These are phyloP conservation scores for Tetrahymena elliotti DNA, from an alignment of 73 alveolate species.

Conservation along the genomic window DNA sequence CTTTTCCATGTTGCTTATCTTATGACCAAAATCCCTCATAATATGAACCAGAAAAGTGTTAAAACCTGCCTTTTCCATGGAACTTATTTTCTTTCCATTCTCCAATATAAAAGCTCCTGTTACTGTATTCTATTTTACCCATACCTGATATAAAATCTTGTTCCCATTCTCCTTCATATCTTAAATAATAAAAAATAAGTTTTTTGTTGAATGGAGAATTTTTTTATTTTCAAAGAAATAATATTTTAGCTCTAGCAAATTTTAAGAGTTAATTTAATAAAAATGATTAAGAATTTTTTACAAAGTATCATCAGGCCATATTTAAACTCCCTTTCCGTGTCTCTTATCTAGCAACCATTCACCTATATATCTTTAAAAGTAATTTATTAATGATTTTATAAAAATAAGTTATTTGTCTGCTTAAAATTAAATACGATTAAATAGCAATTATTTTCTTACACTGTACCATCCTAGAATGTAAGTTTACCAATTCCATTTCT, in stretches of 20 bases:
- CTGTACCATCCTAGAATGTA: neutral
- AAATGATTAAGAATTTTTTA: neutral
- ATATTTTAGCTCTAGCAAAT: no score
- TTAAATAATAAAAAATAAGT: neutral
- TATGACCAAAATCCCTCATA: neutral
- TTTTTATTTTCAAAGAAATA: no score
- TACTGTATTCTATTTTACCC: constrained; percentile 8
- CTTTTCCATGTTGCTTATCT: neutral
- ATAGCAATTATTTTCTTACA: neutral
- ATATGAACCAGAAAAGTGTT: neutral
- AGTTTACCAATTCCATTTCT: neutral
- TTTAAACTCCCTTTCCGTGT: neutral
- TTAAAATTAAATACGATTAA: no score
- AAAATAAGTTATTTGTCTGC: no score
- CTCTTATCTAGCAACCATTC: neutral
- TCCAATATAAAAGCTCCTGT: neutral
- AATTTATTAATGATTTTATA: no score
- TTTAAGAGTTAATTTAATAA: neutral
- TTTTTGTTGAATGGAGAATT: no score
- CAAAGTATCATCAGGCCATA: neutral
- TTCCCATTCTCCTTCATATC: constrained; percentile 20
- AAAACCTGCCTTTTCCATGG: neutral
- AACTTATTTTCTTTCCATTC: neutral
- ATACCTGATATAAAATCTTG: constrained; percentile 1
- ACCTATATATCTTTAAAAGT: neutral